Base-by-base conservation (phyloP, 306 rosid genomes). In the Lathyrus sativus region DNA sequence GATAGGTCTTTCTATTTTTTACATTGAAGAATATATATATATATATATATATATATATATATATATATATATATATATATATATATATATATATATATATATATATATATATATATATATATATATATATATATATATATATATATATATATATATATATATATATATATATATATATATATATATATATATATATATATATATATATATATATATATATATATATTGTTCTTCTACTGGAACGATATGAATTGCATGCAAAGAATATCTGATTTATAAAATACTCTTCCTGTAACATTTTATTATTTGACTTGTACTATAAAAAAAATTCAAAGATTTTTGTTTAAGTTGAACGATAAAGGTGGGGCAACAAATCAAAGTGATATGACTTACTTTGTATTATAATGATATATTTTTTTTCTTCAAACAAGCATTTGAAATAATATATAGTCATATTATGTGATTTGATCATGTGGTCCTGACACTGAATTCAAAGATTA, bases 381-480 rank as follows among this genome's bases (percentile, higher is more conserved):
- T 13, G 58, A 57, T 62, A 68, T 67, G 70, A 72, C 66, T 57
- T 31, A 4, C 31, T 6, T 18, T 48, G 8, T 26, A 39, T 45
- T 33, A 67, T 35, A 68, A 53, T 53, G 62, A 39, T 51, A 62
- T 70, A 26, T 39, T 26, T 60, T 51, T 2, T 19, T 7, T 28
- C 31, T 22, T 39, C 19, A 42, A 29, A 41, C 63, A 61, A 18
- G 72, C 45, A 13, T 43, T 68, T 6, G 46, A 61, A 73, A 68
- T 73, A 73, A 62, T 73, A 29, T 41, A 67, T 43, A 19, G 3
- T 12, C 10, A 19, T 18, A 17, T 17, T 22, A 10, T 55, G 26
- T 53, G 15, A 54, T 28, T 26, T 56, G 39, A 56, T 56, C 22
- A 11, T 31, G 77, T 70, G 80, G 80, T 79, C 83, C 83, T 69